phyloP scores from a whole-genome alignment of 768 basidiomycete species.

The Trichaptum fuscoviolaceum region DNA sequence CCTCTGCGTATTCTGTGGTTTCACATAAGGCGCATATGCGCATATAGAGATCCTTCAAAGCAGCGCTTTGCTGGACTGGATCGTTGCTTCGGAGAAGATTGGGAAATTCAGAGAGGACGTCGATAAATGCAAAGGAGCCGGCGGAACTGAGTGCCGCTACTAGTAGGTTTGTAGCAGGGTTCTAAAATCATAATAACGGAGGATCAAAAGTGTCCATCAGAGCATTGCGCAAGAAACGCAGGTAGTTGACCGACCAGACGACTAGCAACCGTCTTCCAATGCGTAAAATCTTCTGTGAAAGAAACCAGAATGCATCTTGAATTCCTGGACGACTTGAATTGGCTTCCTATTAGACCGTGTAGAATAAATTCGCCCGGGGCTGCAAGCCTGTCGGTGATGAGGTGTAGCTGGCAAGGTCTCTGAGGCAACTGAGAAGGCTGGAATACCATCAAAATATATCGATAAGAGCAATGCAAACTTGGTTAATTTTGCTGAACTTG shows the following conservation, averaged over 20 bases:
- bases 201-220: not conserved
- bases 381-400: constrained; percentile 66
- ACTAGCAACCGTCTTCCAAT: constrained; percentile 59
- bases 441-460: constrained; percentile 26
- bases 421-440: constrained; percentile 44
- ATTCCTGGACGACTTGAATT: constrained; percentile 41
- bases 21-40: constrained; percentile 27
- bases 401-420: constrained; percentile 44
- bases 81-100: constrained; percentile 11
- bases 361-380: constrained; percentile 74
- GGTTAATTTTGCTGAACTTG: not conserved
- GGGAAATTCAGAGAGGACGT: constrained; percentile 37
- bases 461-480: not conserved
- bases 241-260: constrained; percentile 47
- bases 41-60: constrained; percentile 34
- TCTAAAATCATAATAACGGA: constrained; percentile 19
- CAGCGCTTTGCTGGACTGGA: constrained; percentile 16
- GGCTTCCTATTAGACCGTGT: constrained; percentile 44
- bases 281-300: constrained; percentile 47
- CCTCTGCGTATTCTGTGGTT: constrained; percentile 14
- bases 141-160: constrained; percentile 25
- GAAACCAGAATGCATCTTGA: constrained; percentile 49
- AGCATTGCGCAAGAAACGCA: not conserved
- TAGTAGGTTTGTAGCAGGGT: constrained; percentile 25
- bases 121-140: constrained; percentile 47